Evolutionary conservation across 2,329 filamentous ascomycete species (phyloP), one percentile per base, ranked within the genome.

Genomic region (Rutstroemia sp.): DNA sequence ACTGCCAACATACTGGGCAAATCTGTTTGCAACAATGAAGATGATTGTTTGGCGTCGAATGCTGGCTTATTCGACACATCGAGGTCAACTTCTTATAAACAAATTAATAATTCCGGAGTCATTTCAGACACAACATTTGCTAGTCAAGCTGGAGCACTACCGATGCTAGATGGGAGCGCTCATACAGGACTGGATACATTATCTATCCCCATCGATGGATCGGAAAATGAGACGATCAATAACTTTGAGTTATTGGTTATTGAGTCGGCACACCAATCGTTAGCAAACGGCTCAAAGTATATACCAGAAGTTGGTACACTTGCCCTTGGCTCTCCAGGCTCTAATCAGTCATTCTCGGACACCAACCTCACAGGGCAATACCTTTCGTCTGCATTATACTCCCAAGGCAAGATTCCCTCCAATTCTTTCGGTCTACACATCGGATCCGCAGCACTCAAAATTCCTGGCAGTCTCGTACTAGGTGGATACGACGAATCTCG

Each of bases 341-440:
- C 30, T 5, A 52, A 44, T 17, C 17, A 52, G 12, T 39, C 14
- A 36, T 17, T 52, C 12, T 52, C 50, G 6, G 10, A 16, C 2
- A n/a, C 38, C n/a, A 52, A 52, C 16, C 25, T 52, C 12, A 47
- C 51, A 1, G 51, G 34, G 7, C 51, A 54, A 19, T 54, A 47
- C 14, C 30, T 40, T 39, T 21, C 34, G 4, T 54, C 51, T 16
- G 44, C 30, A 8, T 48, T 30, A 10, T 48, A 54, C 25, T 39
- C 44, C 12, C 25, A 58, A 38, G 54, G 44, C 2, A 25, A 36
- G 10, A 49, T 44, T 1, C 27, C 58, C 21, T 65, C 63, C n/a
- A 61, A 62, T 38, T 66, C 62, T 2, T 64, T 59, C 42, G 58
- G 63, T 1, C 48, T 66, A 44, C 63, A 66, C 44, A 58, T 66